These are phyloP conservation scores for Mortierella antarctica DNA, from an alignment of 192 early-diverging fungal genomes.

Conservation along the genomic window DNA sequence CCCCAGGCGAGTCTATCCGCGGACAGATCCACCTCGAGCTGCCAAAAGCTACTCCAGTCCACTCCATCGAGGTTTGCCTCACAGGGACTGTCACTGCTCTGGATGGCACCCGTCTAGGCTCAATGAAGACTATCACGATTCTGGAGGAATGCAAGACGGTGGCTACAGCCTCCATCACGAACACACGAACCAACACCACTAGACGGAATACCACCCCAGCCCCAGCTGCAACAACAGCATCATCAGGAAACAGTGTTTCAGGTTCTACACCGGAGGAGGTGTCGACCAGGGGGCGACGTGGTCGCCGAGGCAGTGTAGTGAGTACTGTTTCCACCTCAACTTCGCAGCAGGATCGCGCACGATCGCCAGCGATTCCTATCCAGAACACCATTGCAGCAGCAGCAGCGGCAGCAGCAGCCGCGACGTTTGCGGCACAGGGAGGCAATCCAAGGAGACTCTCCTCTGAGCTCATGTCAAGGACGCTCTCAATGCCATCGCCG, in stretches of 20 bases:
- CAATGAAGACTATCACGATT: conserved; percentile 48
- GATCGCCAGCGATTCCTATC: conserved; percentile 26
- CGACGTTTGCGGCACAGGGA: conserved; percentile 25
- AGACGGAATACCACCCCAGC: conserved; percentile 37
- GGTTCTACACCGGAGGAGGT: neutral
- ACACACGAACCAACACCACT: conserved; percentile 39
- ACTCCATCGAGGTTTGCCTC: conserved; percentile 47
- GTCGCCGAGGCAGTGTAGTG: conserved; percentile 16
- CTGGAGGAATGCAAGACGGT: conserved; percentile 51
- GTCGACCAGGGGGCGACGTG: conserved; percentile 1
- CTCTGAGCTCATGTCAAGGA: conserved; percentile 39
- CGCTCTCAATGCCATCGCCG: conserved; percentile 35
- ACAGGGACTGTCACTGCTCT: conserved; percentile 47
- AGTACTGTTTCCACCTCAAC: neutral
- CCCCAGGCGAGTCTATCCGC: conserved; percentile 48
- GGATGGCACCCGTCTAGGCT: conserved; percentile 39
- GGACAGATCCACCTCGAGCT: conserved; percentile 48
- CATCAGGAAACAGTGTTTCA: neutral
- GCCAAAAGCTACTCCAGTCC: conserved; percentile 46
- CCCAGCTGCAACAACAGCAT: neutral
- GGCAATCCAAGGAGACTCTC: neutral
- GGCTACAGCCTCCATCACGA: conserved; percentile 47
- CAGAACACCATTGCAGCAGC: conserved; percentile 27
- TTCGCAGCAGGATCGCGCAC: conserved; percentile 9
- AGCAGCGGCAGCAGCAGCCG: conserved; percentile 9